A percentile compares a stretch with the other conserved stretches of the same genome.
phyloP scores from a whole-genome alignment of 2,329 filamentous ascomycete genomes.

The Fusarium sp. region DNA sequence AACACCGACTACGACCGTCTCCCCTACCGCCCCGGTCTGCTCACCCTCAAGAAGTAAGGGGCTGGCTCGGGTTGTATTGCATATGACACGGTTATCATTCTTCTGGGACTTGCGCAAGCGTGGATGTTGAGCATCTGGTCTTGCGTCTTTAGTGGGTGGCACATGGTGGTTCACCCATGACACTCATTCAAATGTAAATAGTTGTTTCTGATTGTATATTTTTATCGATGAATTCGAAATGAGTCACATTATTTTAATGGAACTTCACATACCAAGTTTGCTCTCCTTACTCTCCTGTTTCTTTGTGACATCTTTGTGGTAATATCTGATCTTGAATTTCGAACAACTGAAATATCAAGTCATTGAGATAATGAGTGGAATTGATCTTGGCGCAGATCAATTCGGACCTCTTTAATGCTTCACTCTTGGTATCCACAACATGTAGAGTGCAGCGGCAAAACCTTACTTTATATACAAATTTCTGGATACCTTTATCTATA shows the following conservation, averaged over 20 bases:
- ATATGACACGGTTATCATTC: neutral
- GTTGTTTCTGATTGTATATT: constrained; percentile 26
- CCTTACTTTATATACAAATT: no score
- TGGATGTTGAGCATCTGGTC: constrained; percentile 11
- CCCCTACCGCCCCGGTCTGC: constrained; percentile 26
- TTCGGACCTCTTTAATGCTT: neutral
- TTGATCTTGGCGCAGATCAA: constrained; percentile 13
- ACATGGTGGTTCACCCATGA: constrained; percentile 10
- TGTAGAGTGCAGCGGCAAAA: constrained; percentile 14
- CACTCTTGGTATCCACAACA: constrained; percentile 2
- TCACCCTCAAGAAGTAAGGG: constrained; percentile 17
- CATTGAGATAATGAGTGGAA: constrained; percentile 15
- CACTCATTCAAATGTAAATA: constrained; percentile 26
- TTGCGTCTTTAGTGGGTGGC: constrained; percentile 8
- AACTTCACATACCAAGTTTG: constrained; percentile 2
- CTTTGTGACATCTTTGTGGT: neutral
- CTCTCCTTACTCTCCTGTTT: no score
- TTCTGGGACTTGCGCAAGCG: neutral
- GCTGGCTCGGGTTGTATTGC: neutral
- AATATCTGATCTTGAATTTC: constrained; percentile 3
- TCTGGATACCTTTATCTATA: no score
- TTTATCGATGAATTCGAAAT: neutral
- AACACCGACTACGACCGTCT: constrained; percentile 58
- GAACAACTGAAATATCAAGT: constrained; percentile 4
- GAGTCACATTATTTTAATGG: constrained; percentile 20